phyloP scores from a whole-genome alignment of 495 filamentous ascomycete species.

The Chaetomium cochliodes region DNA sequence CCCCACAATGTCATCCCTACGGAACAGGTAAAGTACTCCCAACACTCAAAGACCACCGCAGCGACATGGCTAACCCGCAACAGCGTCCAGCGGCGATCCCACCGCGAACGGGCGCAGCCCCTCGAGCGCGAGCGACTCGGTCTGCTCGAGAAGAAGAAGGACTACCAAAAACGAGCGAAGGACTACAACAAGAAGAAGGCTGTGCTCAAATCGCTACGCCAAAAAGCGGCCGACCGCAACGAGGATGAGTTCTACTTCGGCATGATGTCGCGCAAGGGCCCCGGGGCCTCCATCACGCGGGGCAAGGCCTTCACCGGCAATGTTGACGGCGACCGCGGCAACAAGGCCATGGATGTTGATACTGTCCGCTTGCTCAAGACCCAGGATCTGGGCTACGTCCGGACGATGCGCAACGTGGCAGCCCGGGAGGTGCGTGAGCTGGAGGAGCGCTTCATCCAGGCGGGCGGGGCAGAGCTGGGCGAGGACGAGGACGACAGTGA shows the following conservation, averaged over 20 bases:
- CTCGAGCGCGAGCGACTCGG: constrained; percentile 56
- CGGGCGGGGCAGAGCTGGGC: constrained; percentile 33
- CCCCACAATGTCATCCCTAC: constrained; percentile 36
- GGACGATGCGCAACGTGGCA: constrained; percentile 59
- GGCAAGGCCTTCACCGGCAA: constrained; percentile 49
- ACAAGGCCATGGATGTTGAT: constrained; percentile 60
- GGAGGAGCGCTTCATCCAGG: constrained; percentile 45
- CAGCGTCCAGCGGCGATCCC: constrained; percentile 45
- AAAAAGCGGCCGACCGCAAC: constrained; percentile 83
- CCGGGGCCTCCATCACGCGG: constrained; percentile 33
- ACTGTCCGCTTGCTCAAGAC: constrained; percentile 89
- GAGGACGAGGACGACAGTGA: constrained; percentile 30
- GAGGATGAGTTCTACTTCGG: constrained; percentile 95
- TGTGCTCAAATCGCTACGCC: constrained; percentile 71
- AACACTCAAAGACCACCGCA: not conserved
- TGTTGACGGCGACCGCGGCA: constrained; percentile 62
- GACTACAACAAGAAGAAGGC: constrained; percentile 85
- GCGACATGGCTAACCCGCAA: not conserved
- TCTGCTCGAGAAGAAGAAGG: constrained; percentile 48
- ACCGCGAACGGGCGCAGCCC: constrained; percentile 86
- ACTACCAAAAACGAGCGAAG: constrained; percentile 86
- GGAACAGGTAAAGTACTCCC: constrained; percentile 30
- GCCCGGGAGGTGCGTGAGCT: constrained; percentile 44
- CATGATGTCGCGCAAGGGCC: constrained; percentile 66
- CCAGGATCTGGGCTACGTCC: constrained; percentile 86